phyloP scores from a whole-genome alignment of 2,329 filamentous ascomycete genomes.

The Cladosporium sp. region DNA sequence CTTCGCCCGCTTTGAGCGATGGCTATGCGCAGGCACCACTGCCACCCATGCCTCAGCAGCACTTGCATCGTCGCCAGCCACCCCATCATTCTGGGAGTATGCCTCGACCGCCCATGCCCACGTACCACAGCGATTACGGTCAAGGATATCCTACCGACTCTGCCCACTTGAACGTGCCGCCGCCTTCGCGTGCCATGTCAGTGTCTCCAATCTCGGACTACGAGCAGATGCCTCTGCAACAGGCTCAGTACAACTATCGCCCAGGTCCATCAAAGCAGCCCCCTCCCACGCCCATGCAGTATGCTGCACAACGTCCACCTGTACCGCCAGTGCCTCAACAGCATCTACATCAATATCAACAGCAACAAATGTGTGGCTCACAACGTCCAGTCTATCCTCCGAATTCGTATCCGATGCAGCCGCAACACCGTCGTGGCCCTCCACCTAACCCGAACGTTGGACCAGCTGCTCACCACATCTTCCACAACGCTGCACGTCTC shows the following conservation, averaged over 20 bases:
- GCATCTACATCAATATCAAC: constrained; percentile 22
- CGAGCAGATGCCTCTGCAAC: constrained; percentile 23
- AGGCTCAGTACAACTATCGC: constrained; percentile 30
- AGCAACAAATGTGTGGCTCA: constrained; percentile 25
- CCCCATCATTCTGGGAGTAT: constrained; percentile 19
- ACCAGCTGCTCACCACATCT: constrained; percentile 36
- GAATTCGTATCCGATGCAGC: constrained; percentile 9
- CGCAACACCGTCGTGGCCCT: constrained; percentile 27
- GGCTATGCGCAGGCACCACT: constrained; percentile 26
- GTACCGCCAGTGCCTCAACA: constrained; percentile 19
- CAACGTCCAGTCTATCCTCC: constrained; percentile 18
- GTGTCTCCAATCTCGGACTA: constrained; percentile 29
- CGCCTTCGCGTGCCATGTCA: constrained; percentile 28
- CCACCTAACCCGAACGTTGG: constrained; percentile 26
- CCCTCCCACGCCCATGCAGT: constrained; percentile 26
- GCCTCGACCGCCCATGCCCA: constrained; percentile 29
- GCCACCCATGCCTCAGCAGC: constrained; percentile 13
- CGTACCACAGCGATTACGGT: constrained; percentile 35
- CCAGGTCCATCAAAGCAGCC: constrained; percentile 28
- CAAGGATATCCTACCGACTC: constrained; percentile 27
- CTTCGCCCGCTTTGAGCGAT: constrained; percentile 49
- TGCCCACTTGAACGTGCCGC: constrained; percentile 29
- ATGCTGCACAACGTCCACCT: constrained; percentile 23
- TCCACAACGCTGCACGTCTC: constrained; percentile 37
- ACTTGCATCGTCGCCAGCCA: constrained; percentile 15